phyloP scores from a whole-genome alignment of 148 eudicot species.

The Silene latifolia region DNA sequence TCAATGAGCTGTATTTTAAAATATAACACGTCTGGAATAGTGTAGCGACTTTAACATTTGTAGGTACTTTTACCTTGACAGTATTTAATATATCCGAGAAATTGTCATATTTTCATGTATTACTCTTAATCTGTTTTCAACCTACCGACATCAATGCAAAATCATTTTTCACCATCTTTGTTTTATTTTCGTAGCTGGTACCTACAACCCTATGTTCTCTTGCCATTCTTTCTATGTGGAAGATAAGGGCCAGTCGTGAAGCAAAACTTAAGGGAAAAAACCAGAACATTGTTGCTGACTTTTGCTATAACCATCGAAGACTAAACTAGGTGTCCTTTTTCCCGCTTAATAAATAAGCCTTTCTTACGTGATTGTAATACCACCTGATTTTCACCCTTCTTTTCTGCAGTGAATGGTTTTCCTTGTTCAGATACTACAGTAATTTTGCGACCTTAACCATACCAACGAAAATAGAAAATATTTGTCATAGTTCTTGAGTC shows the following conservation, averaged over 20 bases:
- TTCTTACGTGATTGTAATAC: too few relatives aligned
- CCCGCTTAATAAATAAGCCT: too few relatives aligned
- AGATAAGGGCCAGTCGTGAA: too few relatives aligned
- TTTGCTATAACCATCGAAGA: not conserved
- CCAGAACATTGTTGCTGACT: not conserved
- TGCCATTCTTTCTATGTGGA: not conserved
- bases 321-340: not conserved
- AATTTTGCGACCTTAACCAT: not conserved
- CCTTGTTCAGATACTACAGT: not conserved
- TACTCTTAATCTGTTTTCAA: too few relatives aligned
- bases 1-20: not conserved
- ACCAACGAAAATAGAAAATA: not conserved
- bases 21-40: not conserved
- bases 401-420: not conserved
- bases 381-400: not conserved
- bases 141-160: too few relatives aligned
- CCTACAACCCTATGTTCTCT: not conserved
- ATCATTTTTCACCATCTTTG: too few relatives aligned
- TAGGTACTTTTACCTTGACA: not conserved
- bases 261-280: not conserved
- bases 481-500: not conserved
- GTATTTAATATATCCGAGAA: too few relatives aligned
- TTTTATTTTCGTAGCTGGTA: too few relatives aligned
- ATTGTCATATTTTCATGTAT: too few relatives aligned
- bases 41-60: not conserved